Conservation (phyloP, 495 filamentous ascomycete species). For the Tuber brumale region DNA sequence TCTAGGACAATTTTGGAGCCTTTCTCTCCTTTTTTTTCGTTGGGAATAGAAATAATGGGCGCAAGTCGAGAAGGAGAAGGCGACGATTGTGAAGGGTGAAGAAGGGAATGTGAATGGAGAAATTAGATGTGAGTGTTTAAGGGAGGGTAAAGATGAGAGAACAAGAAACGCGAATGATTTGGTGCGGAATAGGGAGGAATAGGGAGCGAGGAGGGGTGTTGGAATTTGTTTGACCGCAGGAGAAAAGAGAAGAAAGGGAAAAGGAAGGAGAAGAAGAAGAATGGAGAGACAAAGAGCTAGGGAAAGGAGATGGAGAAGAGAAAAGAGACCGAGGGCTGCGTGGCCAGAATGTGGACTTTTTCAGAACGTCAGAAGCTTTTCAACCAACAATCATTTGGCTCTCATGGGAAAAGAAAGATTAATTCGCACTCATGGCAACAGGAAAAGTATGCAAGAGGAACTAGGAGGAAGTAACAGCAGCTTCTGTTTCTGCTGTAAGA, state of each 20-base stretch:
- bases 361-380: slow-evolving; percentile 25
- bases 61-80: slow-evolving; percentile 13
- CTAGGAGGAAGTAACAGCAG: not conserved
- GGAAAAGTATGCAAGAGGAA: slow-evolving; percentile 16
- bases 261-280: slow-evolving; percentile 29
- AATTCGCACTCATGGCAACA: slow-evolving; percentile 36
- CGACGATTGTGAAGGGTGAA: slow-evolving; percentile 15
- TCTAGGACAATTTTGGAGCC: not conserved
- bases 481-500: not conserved
- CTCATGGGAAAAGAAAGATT: slow-evolving; percentile 28
- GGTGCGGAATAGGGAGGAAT: not conserved
- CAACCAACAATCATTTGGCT: slow-evolving; percentile 35
- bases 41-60: slow-evolving; percentile 3
- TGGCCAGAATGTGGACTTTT: slow-evolving; percentile 32
- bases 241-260: slow-evolving; percentile 19
- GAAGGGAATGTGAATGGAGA: slow-evolving; percentile 1
- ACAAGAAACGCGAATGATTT: slow-evolving; percentile 6
- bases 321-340: slow-evolving; percentile 33
- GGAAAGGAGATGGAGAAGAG: slow-evolving; percentile 38
- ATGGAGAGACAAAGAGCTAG: slow-evolving; percentile 32
- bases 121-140: slow-evolving; percentile 10
- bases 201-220: slow-evolving; percentile 14
- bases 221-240: slow-evolving; percentile 5
- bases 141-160: slow-evolving; percentile 23
- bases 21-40: slow-evolving; percentile 13